Evolutionary conservation across 169 alveolate genomes (phyloP).

Genomic region (Ichthyophthirius multifiliis): DNA sequence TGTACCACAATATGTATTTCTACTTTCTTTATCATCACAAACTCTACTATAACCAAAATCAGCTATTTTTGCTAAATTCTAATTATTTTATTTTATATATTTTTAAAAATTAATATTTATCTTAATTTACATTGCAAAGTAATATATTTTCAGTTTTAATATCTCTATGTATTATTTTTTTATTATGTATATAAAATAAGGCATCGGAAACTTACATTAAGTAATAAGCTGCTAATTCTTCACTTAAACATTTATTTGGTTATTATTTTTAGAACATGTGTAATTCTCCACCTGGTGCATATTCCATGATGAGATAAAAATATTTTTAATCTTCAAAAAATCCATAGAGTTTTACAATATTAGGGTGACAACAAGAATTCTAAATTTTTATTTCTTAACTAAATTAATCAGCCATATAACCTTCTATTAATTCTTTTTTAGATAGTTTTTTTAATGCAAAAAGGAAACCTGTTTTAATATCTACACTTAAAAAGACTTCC

Average conservation of each 20-base stretch:
- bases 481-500: not conserved
- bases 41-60: constrained; percentile 60
- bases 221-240: constrained; percentile 5
- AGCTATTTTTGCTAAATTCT: constrained; percentile 40
- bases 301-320: constrained; percentile 21
- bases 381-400: not conserved
- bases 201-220: constrained; percentile 10
- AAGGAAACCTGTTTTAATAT: not conserved
- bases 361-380: not conserved
- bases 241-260: constrained; percentile 22
- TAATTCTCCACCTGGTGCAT: constrained; percentile 28
- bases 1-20: constrained; percentile 59
- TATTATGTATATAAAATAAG: constrained; percentile 9
- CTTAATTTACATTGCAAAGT: constrained; percentile 4
- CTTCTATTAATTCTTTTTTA: not conserved
- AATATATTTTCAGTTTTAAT: constrained; percentile 41
- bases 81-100: not conserved
- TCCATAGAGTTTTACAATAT: constrained; percentile 1
- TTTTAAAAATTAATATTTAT: not conserved
- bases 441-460: not conserved
- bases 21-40: constrained; percentile 26
- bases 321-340: constrained; percentile 19
- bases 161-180: constrained; percentile 32
- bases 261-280: constrained; percentile 4
- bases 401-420: not conserved